Evolutionary conservation across 768 basidiomycete species (phyloP).

Genomic region (Naematelia aurantialba): DNA sequence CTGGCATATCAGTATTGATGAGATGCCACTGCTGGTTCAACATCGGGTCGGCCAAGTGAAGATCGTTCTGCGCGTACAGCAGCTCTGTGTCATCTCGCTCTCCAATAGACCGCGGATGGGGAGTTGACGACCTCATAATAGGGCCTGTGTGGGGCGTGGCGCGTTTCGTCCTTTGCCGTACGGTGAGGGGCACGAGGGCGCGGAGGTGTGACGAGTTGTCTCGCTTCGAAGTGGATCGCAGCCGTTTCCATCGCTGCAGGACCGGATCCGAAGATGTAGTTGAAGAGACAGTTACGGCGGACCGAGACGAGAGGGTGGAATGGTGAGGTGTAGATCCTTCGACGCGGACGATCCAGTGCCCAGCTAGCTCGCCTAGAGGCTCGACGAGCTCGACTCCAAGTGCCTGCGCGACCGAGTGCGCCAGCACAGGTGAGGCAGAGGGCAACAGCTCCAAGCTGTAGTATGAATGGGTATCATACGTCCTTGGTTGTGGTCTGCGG

Average conservation of each 20-base stretch:
- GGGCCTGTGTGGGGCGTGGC: constrained; percentile 14
- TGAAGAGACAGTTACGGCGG: constrained; percentile 8
- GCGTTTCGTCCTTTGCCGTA: constrained; percentile 49
- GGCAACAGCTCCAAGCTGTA: constrained; percentile 61
- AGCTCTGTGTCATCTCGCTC: constrained; percentile 30
- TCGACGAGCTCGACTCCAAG: constrained; percentile 84
- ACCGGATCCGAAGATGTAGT: constrained; percentile 16
- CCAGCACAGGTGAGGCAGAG: constrained; percentile 54
- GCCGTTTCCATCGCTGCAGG: constrained; percentile 28
- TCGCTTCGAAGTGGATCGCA: constrained; percentile 8
- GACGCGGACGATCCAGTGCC: constrained; percentile 78
- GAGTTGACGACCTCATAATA: neutral
- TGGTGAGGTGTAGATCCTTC: constrained; percentile 8
- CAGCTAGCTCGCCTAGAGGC: constrained; percentile 72
- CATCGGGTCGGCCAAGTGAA: constrained; percentile 75
- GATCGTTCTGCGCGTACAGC: constrained; percentile 55
- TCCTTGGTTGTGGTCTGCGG: constrained; percentile 27
- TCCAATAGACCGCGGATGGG: neutral
- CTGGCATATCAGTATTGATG: constrained; percentile 75
- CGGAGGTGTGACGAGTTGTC: constrained; percentile 10
- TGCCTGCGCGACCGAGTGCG: constrained; percentile 59
- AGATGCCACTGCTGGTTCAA: constrained; percentile 91
- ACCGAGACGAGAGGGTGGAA: constrained; percentile 3
- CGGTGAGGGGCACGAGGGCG: constrained; percentile 38
- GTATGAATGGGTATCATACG: constrained; percentile 62